Evolutionary conservation across 2,329 filamentous ascomycete species (phyloP), one percentile per base, ranked within the genome.

Genomic region (Onygenales sp.): DNA sequence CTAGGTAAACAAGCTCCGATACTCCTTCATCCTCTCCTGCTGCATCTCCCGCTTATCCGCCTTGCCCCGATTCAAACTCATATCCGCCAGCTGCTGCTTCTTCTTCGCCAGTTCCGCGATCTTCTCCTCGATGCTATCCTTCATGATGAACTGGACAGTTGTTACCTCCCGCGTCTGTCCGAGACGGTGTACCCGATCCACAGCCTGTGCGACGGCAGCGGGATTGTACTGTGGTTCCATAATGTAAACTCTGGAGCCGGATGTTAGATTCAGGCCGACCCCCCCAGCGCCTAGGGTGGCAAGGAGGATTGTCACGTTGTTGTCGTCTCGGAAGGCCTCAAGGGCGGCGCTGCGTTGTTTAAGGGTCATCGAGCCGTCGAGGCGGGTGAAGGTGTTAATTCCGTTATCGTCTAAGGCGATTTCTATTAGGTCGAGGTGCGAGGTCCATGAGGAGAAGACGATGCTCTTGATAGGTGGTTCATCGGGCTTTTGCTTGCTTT

Each of bases 201-300:
- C 80, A 2, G 93, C 93, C 71, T 98, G 93, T 5, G 90, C 88
- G 69, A 98, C 92, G 0, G 91, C 89, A 0, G 90, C 91, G 0
- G 93, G 93, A 64, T 98, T 98, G 74, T 92, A 98, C 66, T 96
- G 91, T 5, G 93, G 93, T 68, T 98, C 93, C 92, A 98, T 97
- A 63, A 97, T 87, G 67, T 93, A 97, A 11, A 94, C 92, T 53
- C 82, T 86, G 66, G 84, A 93, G 35, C 86, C 92, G 0, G 87
- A 78, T 0, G 91, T 96, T 52, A 97, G 75, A 65, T 97, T 97
- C 41, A 97, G 82, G 11, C 92, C 92, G 13, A 96, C 80, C 14
- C 93, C 92, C 58, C 92, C 93, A 0, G 92, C 92, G 65, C 85
- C 89, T 69, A 96, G 94, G 8, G 89, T 95, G 11, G 95, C 89